Base-by-base conservation (phyloP, 306 rosid genomes). In the Quercus mongolica region DNA sequence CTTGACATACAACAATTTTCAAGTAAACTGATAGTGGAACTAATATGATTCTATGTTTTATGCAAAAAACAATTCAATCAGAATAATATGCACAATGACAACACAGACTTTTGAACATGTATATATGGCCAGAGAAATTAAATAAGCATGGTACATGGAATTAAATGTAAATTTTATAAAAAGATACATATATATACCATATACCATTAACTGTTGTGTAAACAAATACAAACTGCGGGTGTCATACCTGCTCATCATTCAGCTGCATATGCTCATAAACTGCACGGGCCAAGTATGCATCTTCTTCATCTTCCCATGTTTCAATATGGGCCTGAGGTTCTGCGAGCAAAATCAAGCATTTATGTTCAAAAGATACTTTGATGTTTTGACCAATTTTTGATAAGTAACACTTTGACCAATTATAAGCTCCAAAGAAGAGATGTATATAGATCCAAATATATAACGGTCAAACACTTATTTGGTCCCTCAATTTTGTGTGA, bases 291-390 rank as follows among this genome's bases (percentile, higher is more conserved):
- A 94, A 84, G 85, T 86, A 92, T 64, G 90, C 90, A 58, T 94
- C 95, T 77, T 91, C 97, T 76, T 91, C 90, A 68, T 89, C 96
- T 84, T 94, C 94, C 94, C 96, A 94, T 25, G 87, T 82, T 74
- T 86, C 91, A 76, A 79, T 30, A 51, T 63, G 44, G 33, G 73
- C 63, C 62, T 85, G 90, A 28, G 82, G 77, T 74, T 62, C 92
- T 86, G 87, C 80, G 44, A 83, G 80, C 78, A 63, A 77, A 79
- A 77, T 76, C 61, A 74, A 86, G 81, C 76, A 26, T 65, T 71
- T 38, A 56, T 55, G 51, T 76, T 71, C 79, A 71, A 73, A 74
- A 74, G n/a, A 49, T 49, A 13, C 54, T 12, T 41, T 41, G 35
- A 73, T 52, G 70, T 19, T 70, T 38, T 67, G 55, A n/a, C 57